Conservation (phyloP, 2,329 filamentous ascomycete genomes). For the Ophiostoma sp. region DNA sequence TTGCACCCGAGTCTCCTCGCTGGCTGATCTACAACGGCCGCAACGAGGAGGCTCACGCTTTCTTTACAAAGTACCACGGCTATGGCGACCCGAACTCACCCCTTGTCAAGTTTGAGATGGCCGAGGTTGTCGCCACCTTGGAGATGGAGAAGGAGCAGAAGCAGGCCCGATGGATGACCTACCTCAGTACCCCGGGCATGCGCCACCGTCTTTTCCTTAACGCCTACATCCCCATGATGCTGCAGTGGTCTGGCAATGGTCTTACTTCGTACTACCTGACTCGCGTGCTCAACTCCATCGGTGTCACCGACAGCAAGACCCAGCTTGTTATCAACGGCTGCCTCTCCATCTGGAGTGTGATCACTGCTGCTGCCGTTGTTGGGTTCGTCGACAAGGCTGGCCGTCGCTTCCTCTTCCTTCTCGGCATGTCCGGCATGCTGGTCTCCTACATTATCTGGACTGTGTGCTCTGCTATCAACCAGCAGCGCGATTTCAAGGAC, state of each 20-base stretch:
- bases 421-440: conserved; percentile 25
- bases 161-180: conserved; percentile 20
- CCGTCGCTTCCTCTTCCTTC: conserved; percentile 30
- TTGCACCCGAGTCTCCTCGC: conserved; percentile 25
- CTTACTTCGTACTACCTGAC: conserved; percentile 36
- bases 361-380: conserved; percentile 15
- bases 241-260: conserved; percentile 27
- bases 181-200: conserved; percentile 25
- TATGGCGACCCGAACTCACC: conserved; percentile 20
- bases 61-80: conserved; percentile 30
- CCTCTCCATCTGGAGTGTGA: conserved; percentile 24
- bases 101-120: conserved; percentile 26
- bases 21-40: conserved; percentile 22
- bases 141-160: conserved; percentile 33
- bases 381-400: conserved; percentile 24
- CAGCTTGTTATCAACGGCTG: conserved; percentile 29
- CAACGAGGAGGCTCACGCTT: conserved; percentile 38
- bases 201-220: conserved; percentile 26
- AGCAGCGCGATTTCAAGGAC: conserved; percentile 25
- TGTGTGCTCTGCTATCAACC: conserved; percentile 25
- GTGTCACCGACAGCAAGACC: conserved; percentile 29
- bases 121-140: conserved; percentile 32
- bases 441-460: conserved; percentile 24
- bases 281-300: conserved; percentile 33
- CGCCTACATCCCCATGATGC: conserved; percentile 24